A percentile compares a stretch with the other conserved stretches of the same genome.
Evolutionary conservation across 495 filamentous ascomycete genomes (phyloP).

Genomic region (Hypoxylon rickii): DNA sequence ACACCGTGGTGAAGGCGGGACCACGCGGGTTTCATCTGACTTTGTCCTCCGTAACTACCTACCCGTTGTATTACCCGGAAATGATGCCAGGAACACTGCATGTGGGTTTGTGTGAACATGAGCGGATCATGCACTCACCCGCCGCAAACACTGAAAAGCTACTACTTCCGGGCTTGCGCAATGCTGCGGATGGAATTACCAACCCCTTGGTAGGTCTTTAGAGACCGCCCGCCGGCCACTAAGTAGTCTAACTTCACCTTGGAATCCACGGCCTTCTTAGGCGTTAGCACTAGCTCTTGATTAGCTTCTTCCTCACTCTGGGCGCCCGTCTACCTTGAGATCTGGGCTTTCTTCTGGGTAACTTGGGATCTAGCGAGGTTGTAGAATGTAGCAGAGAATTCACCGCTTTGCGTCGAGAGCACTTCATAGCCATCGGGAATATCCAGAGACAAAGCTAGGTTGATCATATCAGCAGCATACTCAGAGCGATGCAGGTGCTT

Average conservation of each 20-base stretch:
- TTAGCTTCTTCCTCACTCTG: slow-evolving; percentile 56
- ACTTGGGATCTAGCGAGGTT: slow-evolving; percentile 86
- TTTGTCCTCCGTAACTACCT: neutral
- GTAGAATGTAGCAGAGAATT: slow-evolving; percentile 80
- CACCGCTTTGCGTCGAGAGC: slow-evolving; percentile 79
- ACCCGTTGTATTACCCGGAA: neutral
- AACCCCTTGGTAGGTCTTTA: slow-evolving; percentile 90
- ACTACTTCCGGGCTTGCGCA: too few relatives aligned
- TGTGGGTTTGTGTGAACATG: too few relatives aligned
- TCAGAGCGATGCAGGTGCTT: slow-evolving; percentile 91
- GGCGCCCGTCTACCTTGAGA: slow-evolving; percentile 42
- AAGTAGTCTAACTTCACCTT: slow-evolving; percentile 85
- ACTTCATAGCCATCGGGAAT: slow-evolving; percentile 78
- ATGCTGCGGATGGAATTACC: too few relatives aligned
- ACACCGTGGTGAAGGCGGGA: neutral
- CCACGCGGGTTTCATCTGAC: neutral
- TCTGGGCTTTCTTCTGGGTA: slow-evolving; percentile 57
- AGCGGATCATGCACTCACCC: too few relatives aligned
- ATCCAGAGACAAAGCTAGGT: slow-evolving; percentile 70
- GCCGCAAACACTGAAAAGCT: too few relatives aligned
- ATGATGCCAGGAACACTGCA: too few relatives aligned
- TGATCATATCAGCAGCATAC: slow-evolving; percentile 71
- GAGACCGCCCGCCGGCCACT: slow-evolving; percentile 90
- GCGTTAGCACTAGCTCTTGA: slow-evolving; percentile 59
- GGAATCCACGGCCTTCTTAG: slow-evolving; percentile 65